Evolutionary conservation across 2,329 filamentous ascomycete species (phyloP).

Genomic region (Triangularia verruculosa): DNA sequence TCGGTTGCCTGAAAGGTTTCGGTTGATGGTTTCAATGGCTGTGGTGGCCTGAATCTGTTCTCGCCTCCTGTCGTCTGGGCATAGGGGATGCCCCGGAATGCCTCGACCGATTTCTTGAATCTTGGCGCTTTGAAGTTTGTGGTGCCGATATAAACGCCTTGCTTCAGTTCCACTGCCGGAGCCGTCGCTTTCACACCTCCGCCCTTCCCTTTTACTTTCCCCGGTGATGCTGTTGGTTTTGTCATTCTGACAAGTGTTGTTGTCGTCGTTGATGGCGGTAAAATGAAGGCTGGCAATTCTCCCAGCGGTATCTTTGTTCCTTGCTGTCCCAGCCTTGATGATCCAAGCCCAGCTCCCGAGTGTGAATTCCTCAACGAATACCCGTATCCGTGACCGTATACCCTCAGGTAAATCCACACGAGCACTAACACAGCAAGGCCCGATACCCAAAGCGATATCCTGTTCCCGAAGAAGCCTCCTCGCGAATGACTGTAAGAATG

Average conservation of each 20-base stretch:
- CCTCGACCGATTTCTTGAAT: slow-evolving; percentile 41
- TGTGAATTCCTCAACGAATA: not conserved
- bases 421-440: slow-evolving; percentile 10
- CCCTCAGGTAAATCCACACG: slow-evolving; percentile 16
- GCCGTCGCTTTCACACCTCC: not conserved
- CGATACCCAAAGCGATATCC: not conserved
- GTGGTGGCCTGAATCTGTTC: slow-evolving; percentile 46
- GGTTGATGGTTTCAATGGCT: slow-evolving; percentile 29
- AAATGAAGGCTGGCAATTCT: not conserved
- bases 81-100: slow-evolving; percentile 50
- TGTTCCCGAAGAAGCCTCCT: not conserved
- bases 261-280: not conserved
- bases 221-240: not conserved
- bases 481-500: not conserved
- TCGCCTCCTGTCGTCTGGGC: slow-evolving; percentile 40
- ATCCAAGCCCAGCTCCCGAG: not conserved
- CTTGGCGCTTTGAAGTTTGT: slow-evolving; percentile 27
- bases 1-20: slow-evolving; percentile 34
- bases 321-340: not conserved
- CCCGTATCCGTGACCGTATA: slow-evolving; percentile 1
- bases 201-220: slow-evolving; percentile 28
- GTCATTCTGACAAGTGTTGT: slow-evolving; percentile 5
- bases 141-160: slow-evolving; percentile 42
- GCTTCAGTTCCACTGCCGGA: slow-evolving; percentile 33
- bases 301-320: not conserved